phyloP scores from a whole-genome alignment of 345 rosid species.

The Camelina neglecta region DNA sequence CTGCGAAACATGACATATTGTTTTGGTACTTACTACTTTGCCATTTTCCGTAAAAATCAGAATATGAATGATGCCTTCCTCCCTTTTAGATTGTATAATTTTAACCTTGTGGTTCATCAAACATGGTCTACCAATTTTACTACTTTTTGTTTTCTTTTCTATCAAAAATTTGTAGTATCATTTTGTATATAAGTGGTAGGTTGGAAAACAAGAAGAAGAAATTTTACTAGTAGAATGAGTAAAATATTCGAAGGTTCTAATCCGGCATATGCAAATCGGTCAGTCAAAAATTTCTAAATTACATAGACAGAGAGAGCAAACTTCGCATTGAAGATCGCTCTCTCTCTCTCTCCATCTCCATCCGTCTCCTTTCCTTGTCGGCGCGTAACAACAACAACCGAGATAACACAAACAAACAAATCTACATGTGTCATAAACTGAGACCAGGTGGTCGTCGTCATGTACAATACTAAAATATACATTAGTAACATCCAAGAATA shows the following conservation, averaged over 20 bases:
- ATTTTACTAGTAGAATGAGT: neutral
- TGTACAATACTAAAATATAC: neutral
- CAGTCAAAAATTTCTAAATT: neutral
- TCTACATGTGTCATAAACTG: neutral
- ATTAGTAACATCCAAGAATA: constrained; percentile 3
- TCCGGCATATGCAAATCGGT: neutral
- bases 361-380: neutral
- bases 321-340: constrained; percentile 4
- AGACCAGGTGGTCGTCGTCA: constrained; percentile 25
- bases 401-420: constrained; percentile 11
- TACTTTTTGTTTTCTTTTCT: no score
- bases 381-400: constrained; percentile 20
- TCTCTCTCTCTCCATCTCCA: neutral
- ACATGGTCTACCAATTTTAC: neutral
- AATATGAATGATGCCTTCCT: neutral
- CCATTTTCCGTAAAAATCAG: neutral
- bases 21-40: neutral
- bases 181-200: no score
- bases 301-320: neutral
- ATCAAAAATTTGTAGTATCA: no score
- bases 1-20: neutral
- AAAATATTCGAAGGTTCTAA: neutral
- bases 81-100: neutral
- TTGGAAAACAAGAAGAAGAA: no score
- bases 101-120: neutral